Evolutionary conservation across 495 filamentous ascomycete species (phyloP).

Genomic region (Penicillium daleae): DNA sequence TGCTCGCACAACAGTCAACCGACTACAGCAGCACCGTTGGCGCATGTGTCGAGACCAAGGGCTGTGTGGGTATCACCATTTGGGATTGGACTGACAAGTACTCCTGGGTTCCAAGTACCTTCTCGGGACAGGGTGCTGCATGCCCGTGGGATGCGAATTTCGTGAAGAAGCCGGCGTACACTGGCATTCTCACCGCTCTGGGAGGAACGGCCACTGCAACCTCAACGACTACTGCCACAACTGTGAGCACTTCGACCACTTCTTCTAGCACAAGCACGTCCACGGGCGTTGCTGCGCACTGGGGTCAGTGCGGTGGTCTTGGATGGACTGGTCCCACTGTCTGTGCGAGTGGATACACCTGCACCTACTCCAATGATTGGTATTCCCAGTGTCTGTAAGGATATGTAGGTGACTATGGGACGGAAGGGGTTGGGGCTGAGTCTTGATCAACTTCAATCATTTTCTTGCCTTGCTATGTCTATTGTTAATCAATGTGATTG

Average conservation of each 20-base stretch:
- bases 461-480: not conserved
- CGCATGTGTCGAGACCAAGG: slow-evolving; percentile 60
- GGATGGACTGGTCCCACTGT: slow-evolving; percentile 51
- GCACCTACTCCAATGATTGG: slow-evolving; percentile 50
- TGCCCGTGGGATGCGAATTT: slow-evolving; percentile 58
- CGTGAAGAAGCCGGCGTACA: slow-evolving; percentile 61
- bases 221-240: slow-evolving; percentile 5
- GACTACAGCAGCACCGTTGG: slow-evolving; percentile 60
- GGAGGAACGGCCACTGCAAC: slow-evolving; percentile 24
- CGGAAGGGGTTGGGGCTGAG: too few species aligned
- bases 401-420: not conserved
- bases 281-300: slow-evolving; percentile 41
- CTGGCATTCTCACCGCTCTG: slow-evolving; percentile 40
- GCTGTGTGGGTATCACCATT: slow-evolving; percentile 71
- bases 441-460: not conserved
- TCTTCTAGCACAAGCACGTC: slow-evolving; percentile 28
- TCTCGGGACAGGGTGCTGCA: slow-evolving; percentile 55
- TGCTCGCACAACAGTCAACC: slow-evolving; percentile 57
- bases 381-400: slow-evolving; percentile 53
- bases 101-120: slow-evolving; percentile 61
- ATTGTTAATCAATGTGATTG: not conserved
- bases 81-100: slow-evolving; percentile 68
- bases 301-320: slow-evolving; percentile 57
- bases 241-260: slow-evolving; percentile 23
- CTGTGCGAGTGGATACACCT: slow-evolving; percentile 50